Percentiles rank a stretch among this genome's conserved stretches.
Evolutionary conservation across 345 rosid genomes (phyloP).

Genomic region (Populus nigra): DNA sequence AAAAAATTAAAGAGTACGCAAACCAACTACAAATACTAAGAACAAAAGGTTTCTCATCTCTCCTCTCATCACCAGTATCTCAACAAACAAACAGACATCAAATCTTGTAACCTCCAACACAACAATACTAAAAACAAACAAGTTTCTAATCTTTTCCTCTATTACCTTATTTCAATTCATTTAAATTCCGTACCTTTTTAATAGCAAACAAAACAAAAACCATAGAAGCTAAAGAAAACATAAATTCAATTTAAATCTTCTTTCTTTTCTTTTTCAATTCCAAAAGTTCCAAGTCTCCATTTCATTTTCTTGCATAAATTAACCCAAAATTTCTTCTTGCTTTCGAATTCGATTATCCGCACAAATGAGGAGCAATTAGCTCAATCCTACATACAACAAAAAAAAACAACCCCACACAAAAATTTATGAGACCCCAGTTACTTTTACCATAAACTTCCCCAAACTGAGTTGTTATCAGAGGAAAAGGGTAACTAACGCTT

Average conservation of each 20-base stretch:
- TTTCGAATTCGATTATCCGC: background rate
- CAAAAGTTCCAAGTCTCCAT: background rate
- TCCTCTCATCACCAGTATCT: background rate
- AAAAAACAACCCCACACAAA: too few species aligned
- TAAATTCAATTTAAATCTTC: background rate
- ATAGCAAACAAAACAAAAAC: background rate
- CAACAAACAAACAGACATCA: background rate
- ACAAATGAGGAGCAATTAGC: background rate
- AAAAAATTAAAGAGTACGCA: background rate
- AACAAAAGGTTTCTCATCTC: background rate
- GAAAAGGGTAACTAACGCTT: too few species aligned
- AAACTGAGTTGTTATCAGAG: background rate
- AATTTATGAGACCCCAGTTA: background rate
- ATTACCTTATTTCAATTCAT: background rate
- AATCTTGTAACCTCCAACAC: too few species aligned
- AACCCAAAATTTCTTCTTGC: background rate
- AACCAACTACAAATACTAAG: background rate
- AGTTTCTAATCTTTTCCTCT: background rate
- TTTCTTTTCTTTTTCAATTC: background rate
- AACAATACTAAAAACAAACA: too few species aligned
- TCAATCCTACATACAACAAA: background rate
- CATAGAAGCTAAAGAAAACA: background rate
- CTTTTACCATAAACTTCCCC: background rate
- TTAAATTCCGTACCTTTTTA: background rate
- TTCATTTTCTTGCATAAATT: background rate